These are phyloP conservation scores for Salix koriyanagi DNA, from an alignment of 345 rosid species.

Conservation along the genomic window DNA sequence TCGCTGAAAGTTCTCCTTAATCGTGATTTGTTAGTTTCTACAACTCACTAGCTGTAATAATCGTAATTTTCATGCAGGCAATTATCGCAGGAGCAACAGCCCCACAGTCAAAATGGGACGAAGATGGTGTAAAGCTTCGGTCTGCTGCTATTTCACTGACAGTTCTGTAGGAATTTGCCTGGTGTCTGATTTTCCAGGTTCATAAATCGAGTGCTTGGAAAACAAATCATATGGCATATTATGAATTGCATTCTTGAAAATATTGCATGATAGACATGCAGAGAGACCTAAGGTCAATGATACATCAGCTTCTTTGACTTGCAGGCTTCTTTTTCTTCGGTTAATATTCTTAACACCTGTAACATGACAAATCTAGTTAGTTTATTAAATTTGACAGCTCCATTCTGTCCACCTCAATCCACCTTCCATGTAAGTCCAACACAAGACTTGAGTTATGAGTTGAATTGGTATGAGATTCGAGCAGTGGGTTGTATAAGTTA, in stretches of 20 bases:
- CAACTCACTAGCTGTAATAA: not conserved
- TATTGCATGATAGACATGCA: not conserved
- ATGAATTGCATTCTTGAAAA: not conserved
- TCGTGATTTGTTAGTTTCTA: not conserved
- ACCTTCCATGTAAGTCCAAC: no score
- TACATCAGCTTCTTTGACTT: not conserved
- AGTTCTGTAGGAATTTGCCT: conserved; percentile 29
- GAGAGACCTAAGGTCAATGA: not conserved
- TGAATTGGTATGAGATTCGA: no score
- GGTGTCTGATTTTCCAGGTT: conserved; percentile 14
- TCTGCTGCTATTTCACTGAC: conserved; percentile 77
- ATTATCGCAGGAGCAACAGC: conserved; percentile 88
- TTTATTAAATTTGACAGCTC: no score
- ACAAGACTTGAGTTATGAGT: no score
- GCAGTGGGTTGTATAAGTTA: no score
- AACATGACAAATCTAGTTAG: not conserved
- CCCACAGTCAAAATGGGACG: conserved; percentile 71
- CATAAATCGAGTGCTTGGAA: not conserved
- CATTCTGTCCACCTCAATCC: no score
- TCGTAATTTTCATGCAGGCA: conserved; percentile 38
- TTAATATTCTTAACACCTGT: not conserved
- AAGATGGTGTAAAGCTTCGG: conserved; percentile 70
- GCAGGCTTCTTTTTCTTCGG: not conserved
- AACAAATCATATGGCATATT: not conserved
- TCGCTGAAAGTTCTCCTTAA: not conserved